A percentile compares a stretch with the other conserved stretches of the same genome.
Evolutionary conservation across 2,329 filamentous ascomycete genomes (phyloP).

Genomic region (Aspergillus ochraceus): DNA sequence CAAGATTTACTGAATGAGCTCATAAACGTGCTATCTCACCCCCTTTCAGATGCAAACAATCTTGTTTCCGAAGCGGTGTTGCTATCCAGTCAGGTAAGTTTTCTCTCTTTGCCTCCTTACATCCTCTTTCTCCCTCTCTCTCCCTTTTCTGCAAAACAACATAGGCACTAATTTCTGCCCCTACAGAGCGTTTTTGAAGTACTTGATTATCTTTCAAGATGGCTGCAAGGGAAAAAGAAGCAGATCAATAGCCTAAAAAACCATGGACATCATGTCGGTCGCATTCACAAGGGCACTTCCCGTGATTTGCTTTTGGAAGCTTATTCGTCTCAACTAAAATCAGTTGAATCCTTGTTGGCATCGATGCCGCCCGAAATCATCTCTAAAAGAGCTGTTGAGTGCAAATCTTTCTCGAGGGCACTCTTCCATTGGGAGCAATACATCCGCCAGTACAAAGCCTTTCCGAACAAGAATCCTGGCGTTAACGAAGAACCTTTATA

Average conservation of each 20-base stretch:
- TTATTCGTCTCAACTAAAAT: conserved; percentile 50
- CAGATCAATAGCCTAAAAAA: conserved; percentile 36
- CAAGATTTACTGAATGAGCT: conserved; percentile 71
- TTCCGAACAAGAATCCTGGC: conserved; percentile 48
- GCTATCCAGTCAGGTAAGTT: conserved; percentile 77
- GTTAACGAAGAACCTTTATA: conserved; percentile 65
- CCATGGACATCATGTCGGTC: conserved; percentile 28
- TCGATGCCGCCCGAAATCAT: conserved; percentile 70
- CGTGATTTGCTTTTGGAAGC: conserved; percentile 31
- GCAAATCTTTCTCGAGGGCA: conserved; percentile 86
- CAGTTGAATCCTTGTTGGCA: conserved; percentile 72
- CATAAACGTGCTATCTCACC: conserved; percentile 68
- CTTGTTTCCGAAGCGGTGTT: conserved; percentile 73
- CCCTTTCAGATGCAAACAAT: conserved; percentile 54
- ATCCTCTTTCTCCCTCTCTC: too few species aligned
- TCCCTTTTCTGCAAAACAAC: too few species aligned
- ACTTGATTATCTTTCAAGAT: conserved; percentile 87
- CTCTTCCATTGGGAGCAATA: conserved; percentile 95
- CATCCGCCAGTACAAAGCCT: conserved; percentile 60
- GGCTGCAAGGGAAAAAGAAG: conserved; percentile 77
- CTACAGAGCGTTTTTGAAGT: conserved; percentile 79
- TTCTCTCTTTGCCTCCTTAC: neutral
- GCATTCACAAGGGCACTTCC: conserved; percentile 27
- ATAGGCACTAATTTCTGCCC: neutral
- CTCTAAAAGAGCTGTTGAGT: conserved; percentile 84